These are phyloP conservation scores for Pyrenula massariospora DNA, from an alignment of 495 filamentous ascomycete species.

Conservation along the genomic window DNA sequence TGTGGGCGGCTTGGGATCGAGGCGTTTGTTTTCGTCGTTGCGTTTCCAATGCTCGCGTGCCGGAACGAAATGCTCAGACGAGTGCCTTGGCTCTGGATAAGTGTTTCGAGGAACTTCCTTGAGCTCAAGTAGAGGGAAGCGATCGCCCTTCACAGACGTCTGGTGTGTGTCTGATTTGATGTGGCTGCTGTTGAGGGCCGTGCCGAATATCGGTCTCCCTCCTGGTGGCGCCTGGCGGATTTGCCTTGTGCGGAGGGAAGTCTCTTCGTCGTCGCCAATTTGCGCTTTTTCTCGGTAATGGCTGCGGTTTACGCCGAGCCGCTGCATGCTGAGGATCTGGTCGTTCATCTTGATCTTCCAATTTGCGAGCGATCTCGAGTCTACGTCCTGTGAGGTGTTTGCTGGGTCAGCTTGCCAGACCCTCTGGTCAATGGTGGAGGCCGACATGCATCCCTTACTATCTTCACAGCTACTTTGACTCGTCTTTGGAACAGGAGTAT, in stretches of 20 bases:
- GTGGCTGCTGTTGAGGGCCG: conserved; percentile 1
- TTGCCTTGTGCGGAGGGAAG: neutral
- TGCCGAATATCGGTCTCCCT: neutral
- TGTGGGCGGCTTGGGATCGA: neutral
- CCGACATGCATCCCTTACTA: conserved; percentile 18
- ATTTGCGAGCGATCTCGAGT: conserved; percentile 3
- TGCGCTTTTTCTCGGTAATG: conserved; percentile 33
- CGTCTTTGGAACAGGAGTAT: conserved; percentile 16
- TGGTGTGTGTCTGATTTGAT: neutral
- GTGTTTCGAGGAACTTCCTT: conserved; percentile 2
- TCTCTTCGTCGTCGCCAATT: conserved; percentile 37
- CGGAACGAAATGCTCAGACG: neutral
- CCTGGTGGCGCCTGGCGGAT: conserved; percentile 3
- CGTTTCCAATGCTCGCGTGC: neutral
- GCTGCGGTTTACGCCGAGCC: conserved; percentile 2
- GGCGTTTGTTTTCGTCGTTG: neutral
- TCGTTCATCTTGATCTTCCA: conserved; percentile 1
- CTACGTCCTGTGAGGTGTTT: conserved; percentile 11
- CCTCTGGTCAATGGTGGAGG: conserved; percentile 32
- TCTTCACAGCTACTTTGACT: conserved; percentile 4
- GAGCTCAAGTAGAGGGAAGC: neutral
- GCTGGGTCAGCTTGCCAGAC: conserved; percentile 23
- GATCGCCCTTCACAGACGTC: neutral
- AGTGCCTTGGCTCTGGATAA: conserved; percentile 3
- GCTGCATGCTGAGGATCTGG: conserved; percentile 16